These are phyloP conservation scores for Patellaria atrata DNA, from an alignment of 495 filamentous ascomycete genomes.

Conservation along the genomic window DNA sequence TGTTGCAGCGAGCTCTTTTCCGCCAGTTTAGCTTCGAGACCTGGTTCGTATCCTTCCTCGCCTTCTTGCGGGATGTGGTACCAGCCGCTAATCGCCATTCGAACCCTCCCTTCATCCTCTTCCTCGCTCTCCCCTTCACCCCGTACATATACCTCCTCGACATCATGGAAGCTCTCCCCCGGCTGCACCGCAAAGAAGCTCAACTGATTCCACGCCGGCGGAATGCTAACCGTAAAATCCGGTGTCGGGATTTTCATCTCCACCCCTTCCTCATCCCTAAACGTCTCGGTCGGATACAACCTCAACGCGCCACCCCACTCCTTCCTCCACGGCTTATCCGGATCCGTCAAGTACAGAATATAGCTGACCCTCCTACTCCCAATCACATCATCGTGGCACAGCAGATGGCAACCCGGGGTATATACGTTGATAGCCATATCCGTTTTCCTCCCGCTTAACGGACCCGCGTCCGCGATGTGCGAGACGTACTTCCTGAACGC, in stretches of 20 bases:
- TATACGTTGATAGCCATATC: slow-evolving; percentile 99
- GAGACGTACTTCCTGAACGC: slow-evolving; percentile 81
- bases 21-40: slow-evolving; percentile 74
- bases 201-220: slow-evolving; percentile 92
- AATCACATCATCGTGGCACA: slow-evolving; percentile 98
- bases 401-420: slow-evolving; percentile 83
- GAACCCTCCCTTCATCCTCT: slow-evolving; percentile 51
- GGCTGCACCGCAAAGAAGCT: slow-evolving; percentile 97
- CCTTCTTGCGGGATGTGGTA: slow-evolving; percentile 95
- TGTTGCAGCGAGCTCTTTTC: slow-evolving; percentile 82
- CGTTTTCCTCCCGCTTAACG: slow-evolving; percentile 83
- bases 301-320: slow-evolving; percentile 91
- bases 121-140: slow-evolving; percentile 45
- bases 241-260: slow-evolving; percentile 62
- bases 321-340: slow-evolving; percentile 76
- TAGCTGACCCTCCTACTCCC: slow-evolving; percentile 86
- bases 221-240: slow-evolving; percentile 60
- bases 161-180: slow-evolving; percentile 94
- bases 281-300: slow-evolving; percentile 61
- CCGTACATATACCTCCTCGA: slow-evolving; percentile 86
- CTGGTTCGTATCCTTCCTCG: slow-evolving; percentile 82
- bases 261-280: slow-evolving; percentile 48
- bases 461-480: slow-evolving; percentile 66
- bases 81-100: slow-evolving; percentile 99
- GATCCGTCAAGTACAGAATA: slow-evolving; percentile 91